Evolutionary conservation across 108 stramenopile species (phyloP), one percentile per base, ranked within the genome.

Genomic region (Nitzschia sp.): DNA sequence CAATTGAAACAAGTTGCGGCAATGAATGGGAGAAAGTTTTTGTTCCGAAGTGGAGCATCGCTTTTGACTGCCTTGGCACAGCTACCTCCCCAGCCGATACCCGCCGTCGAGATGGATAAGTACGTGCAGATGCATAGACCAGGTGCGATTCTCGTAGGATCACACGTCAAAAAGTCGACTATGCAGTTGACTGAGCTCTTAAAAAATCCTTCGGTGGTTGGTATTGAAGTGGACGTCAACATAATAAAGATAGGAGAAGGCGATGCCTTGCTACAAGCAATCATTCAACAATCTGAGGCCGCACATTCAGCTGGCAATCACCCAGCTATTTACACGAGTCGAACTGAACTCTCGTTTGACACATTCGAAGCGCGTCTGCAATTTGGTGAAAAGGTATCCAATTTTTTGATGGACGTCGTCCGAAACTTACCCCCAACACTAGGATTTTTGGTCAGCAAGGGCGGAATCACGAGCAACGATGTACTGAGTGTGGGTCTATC

Each of bases 401-500:
- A 26, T 3, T 55, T 63, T 27, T 29, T 79, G 15, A 50, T 62
- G 27, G 45, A 33, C 13, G 32, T 79, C 21, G 78, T 74, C 1
- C 19, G 38, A 16, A 38, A 34, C 17, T 53, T 78, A 1, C 48
- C 41, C 8, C n/a, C 52, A 6, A 35, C 48, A 25, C 72, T 66
- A 6, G 34, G 66, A 17, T 85, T 80, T 56, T 59, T 85, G n/a
- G 45, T 85, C 46, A 78, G 80, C 48, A 85, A 85, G 73, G 84
- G 84, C 1, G 84, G 84, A 11, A 85, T 85, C 28, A 85, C 84
- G 4, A 82, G 80, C 13, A 82, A 75, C 52, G 84, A 85, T 60
- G 84, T 85, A 5, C 75, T 81, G 26, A 80, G 71, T 31, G 26
- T 50, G 6, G 71, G 62, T 26, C 41, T 82, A 23, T 72, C 58